Base-by-base conservation (phyloP, 352 stramenopile genomes). In the Phytophthora litchii region DNA sequence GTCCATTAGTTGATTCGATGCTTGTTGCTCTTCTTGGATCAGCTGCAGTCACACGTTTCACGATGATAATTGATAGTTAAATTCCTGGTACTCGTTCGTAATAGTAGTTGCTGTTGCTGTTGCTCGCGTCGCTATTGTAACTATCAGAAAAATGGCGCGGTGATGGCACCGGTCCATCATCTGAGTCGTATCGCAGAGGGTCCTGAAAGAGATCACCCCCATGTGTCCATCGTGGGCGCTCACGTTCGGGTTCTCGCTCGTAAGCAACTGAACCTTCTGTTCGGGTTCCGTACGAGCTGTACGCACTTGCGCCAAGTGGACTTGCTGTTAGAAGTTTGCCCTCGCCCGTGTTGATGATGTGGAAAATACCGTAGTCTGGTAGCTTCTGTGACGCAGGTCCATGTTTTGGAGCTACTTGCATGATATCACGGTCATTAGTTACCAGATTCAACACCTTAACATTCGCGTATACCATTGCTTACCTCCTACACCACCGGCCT, bases 321-420 rank as follows among this genome's bases (percentile, higher is more conserved):
- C 83, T 94, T 41, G 79, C 83, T 8, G 88, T 52, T n/a, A 92
- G 65, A 46, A 86, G 81, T 38, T 74, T 72, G 54, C 65, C 65
- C 19, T 67, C 69, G 21, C 75, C 72, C 14, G 73, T 71, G 60
- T 92, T 93, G 49, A 94, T 94, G 47, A 94, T 88, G 67, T 94
- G 83, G 53, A 95, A 94, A 64, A 95, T 84, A 23, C 86, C 83
- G 57, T 88, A 95, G 67, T 95, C 83, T 5, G 86, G 86, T 29
- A 95, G 61, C 51, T 90, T 91, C 23, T 78, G 71, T 3, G 75
- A 72, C 3, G 79, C 62, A 16, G 79, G 64, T 13, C 71, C 77
- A 58, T 89, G 85, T 25, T 82, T 81, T 25, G 85, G 83, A 61
- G 81, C 85, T 92, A 64, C 27, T 44, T 43, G 20, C 20, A 60